phyloP scores from a whole-genome alignment of 116 monocot species.

The Iris pallida region DNA sequence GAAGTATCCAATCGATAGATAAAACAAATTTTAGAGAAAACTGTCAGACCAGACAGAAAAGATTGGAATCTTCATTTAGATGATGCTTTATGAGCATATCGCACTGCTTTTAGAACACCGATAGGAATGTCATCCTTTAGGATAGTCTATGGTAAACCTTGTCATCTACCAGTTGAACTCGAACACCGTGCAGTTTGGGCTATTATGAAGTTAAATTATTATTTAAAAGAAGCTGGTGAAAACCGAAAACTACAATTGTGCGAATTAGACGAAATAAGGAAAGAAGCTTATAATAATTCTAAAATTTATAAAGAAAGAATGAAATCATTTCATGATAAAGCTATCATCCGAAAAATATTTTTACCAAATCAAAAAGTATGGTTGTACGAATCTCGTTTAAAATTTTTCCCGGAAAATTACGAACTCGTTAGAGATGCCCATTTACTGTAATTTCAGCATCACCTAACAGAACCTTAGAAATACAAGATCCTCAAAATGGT shows the following conservation, averaged over 20 bases:
- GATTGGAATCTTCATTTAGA: background rate
- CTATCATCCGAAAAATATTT: background rate
- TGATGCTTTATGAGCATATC: background rate
- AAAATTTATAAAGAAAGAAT: background rate
- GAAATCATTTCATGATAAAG: background rate
- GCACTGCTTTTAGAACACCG: background rate
- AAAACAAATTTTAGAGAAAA: constrained; percentile 3
- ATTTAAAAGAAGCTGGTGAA: background rate
- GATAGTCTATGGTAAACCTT: background rate
- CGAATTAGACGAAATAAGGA: background rate
- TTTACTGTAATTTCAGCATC: background rate
- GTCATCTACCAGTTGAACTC: background rate
- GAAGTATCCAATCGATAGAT: background rate
- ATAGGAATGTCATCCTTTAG: background rate
- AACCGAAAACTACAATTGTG: background rate
- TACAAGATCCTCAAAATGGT: too few relatives aligned
- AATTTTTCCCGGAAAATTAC: background rate
- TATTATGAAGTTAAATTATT: background rate
- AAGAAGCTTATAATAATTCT: background rate
- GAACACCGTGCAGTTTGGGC: background rate
- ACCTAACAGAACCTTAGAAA: background rate
- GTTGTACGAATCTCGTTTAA: background rate
- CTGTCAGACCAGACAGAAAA: background rate
- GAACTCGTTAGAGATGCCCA: background rate
- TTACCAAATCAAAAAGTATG: background rate